Conservation (phyloP, 2,329 filamentous ascomycete species). For the Colletotrichum somersetense region DNA sequence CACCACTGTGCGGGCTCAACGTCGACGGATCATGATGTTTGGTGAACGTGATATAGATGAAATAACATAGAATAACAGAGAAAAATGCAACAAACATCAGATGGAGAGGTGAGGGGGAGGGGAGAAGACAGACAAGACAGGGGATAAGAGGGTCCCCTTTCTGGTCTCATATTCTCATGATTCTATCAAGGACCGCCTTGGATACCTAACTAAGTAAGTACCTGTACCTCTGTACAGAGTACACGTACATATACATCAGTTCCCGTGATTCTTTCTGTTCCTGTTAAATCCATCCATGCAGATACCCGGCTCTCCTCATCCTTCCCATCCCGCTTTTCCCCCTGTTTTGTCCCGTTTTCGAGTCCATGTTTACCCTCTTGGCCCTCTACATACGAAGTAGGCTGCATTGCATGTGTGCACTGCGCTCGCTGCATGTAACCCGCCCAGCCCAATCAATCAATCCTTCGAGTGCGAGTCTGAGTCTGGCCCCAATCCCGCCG, state of each 20-base stretch:
- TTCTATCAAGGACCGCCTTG: no score
- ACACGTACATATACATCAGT: background rate
- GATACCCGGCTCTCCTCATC: constrained; percentile 1
- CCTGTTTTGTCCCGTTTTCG: constrained; percentile 6
- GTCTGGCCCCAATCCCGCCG: constrained; percentile 4
- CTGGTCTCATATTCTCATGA: background rate
- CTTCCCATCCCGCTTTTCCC: no score
- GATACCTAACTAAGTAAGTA: no score
- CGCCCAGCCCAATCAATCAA: background rate
- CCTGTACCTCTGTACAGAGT: no score
- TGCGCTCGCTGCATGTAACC: background rate
- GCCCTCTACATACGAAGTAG: background rate
- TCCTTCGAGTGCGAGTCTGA: background rate
- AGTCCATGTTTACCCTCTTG: background rate
- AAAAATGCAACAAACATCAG: background rate
- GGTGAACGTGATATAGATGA: background rate
- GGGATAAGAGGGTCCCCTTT: background rate
- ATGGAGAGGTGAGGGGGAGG: background rate
- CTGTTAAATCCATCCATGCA: background rate
- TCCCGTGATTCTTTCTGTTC: background rate
- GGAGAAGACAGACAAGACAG: background rate
- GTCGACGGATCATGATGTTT: background rate
- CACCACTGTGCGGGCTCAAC: no score
- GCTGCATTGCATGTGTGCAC: background rate
- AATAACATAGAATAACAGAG: background rate